A percentile compares a stretch with the other conserved stretches of the same genome.
Conservation (phyloP, 1,284 basidiomycete genomes). For the Tremellales sp. region DNA sequence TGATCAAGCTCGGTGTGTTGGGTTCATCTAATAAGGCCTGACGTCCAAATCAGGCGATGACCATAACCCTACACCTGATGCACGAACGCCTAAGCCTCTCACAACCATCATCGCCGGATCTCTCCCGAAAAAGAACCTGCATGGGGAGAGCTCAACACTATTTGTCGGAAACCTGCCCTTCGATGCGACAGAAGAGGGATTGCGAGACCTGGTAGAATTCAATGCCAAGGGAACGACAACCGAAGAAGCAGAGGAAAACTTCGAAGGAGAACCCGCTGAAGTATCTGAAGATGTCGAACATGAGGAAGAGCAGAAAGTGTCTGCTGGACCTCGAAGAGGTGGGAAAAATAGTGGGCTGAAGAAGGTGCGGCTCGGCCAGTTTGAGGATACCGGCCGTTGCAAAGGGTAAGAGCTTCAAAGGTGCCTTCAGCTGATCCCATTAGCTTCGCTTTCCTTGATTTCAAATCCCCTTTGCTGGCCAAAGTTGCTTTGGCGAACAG, state of each 20-base stretch:
- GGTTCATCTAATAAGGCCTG: conserved; percentile 3
- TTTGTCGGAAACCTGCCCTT: conserved; percentile 54
- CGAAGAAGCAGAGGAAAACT: conserved; percentile 28
- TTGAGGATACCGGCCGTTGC: conserved; percentile 89
- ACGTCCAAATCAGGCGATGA: conserved; percentile 60
- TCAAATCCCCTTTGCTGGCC: conserved; percentile 70
- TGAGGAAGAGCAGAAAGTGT: conserved; percentile 28
- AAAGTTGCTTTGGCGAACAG: conserved; percentile 77
- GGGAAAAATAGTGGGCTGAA: conserved; percentile 65
- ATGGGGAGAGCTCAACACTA: conserved; percentile 38
- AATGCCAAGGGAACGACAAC: conserved; percentile 50
- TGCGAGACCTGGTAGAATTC: conserved; percentile 53
- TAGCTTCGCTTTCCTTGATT: conserved; percentile 95
- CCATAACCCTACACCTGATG: conserved; percentile 49
- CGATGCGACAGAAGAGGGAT: conserved; percentile 71
- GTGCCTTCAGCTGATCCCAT: background rate
- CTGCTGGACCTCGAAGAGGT: conserved; percentile 19
- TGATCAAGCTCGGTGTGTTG: conserved; percentile 88
- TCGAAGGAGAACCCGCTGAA: conserved; percentile 25
- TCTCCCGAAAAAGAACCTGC: conserved; percentile 44
- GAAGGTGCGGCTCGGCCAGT: conserved; percentile 88
- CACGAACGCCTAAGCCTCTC: conserved; percentile 52
- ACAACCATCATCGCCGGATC: conserved; percentile 38
- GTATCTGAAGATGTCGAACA: conserved; percentile 37
- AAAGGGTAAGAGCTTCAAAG: conserved; percentile 76